Evolutionary conservation across 2,329 filamentous ascomycete genomes (phyloP).

Genomic region (Ceratocystis alfenasii): DNA sequence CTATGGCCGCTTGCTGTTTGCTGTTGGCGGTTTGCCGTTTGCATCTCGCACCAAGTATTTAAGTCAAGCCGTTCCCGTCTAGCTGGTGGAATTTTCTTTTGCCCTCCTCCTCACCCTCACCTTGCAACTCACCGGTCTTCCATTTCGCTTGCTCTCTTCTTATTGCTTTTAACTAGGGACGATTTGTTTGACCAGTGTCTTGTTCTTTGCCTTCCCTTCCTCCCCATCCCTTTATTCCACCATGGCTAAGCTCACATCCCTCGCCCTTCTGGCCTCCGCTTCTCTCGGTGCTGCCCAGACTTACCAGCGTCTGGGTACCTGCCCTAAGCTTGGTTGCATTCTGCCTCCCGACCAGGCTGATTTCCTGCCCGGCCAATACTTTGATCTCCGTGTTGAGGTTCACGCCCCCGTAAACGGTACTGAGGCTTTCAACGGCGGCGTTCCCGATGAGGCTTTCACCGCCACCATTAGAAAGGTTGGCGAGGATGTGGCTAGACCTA

Average conservation of each 20-base stretch:
- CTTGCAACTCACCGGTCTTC: conserved; percentile 2
- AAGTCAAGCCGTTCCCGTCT: neutral
- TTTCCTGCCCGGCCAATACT: conserved; percentile 72
- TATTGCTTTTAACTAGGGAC: neutral
- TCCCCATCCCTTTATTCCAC: neutral
- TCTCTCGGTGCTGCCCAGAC: conserved; percentile 39
- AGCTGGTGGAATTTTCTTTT: neutral
- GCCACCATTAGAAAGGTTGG: conserved; percentile 60
- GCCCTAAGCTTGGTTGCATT: conserved; percentile 47
- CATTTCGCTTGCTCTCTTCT: conserved; percentile 6
- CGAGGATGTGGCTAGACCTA: conserved; percentile 36
- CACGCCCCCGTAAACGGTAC: conserved; percentile 73
- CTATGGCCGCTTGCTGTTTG: neutral
- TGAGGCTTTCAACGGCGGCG: conserved; percentile 56
- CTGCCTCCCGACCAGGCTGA: conserved; percentile 57
- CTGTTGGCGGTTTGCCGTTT: neutral
- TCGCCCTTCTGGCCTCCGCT: conserved; percentile 20
- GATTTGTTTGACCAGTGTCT: conserved; percentile 13
- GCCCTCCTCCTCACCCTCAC: conserved; percentile 4
- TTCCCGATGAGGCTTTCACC: conserved; percentile 62
- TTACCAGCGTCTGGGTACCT: conserved; percentile 48
- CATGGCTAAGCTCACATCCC: conserved; percentile 19
- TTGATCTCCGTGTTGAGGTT: conserved; percentile 72
- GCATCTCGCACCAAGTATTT: neutral
- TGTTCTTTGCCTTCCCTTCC: conserved; percentile 2